phyloP scores from a whole-genome alignment of 192 early-diverging fungal genomes.

The Kappamyces sp. region DNA sequence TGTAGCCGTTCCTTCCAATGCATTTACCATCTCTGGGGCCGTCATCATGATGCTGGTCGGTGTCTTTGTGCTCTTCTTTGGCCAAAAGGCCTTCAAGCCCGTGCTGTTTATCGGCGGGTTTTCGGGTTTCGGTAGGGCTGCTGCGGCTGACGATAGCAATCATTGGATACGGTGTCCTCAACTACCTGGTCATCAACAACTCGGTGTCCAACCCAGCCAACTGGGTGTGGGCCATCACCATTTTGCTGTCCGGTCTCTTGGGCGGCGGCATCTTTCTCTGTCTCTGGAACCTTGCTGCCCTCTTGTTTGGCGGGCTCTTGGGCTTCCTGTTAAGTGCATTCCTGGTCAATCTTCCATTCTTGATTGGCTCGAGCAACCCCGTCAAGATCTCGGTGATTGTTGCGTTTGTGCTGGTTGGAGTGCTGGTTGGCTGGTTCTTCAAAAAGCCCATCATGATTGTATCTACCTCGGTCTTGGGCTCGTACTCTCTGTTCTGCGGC shows the following conservation, averaged over 20 bases:
- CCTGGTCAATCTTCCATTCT: conserved; percentile 55
- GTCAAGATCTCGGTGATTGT: conserved; percentile 66
- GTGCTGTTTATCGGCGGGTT: conserved; percentile 76
- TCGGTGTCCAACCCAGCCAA: too few species aligned
- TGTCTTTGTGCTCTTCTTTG: conserved; percentile 63
- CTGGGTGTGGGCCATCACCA: conserved; percentile 1
- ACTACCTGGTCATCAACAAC: conserved; percentile 54
- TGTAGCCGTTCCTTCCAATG: too few species aligned
- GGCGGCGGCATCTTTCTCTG: conserved; percentile 61
- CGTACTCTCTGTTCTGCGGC: conserved; percentile 72
- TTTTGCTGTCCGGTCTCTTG: conserved; percentile 46
- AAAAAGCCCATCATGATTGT: conserved; percentile 63
- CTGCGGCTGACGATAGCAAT: conserved; percentile 34
- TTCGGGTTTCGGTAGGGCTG: conserved; percentile 51
- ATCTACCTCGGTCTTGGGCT: conserved; percentile 68
- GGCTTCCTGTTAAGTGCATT: conserved; percentile 72
- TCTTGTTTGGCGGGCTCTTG: conserved; percentile 67
- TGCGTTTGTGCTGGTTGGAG: conserved; percentile 51
- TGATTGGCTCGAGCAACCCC: conserved; percentile 56
- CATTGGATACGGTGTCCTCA: conserved; percentile 34
- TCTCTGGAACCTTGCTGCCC: conserved; percentile 65
- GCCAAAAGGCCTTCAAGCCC: conserved; percentile 55
- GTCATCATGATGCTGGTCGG: conserved; percentile 60
- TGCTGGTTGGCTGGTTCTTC: conserved; percentile 57
- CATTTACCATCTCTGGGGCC: conserved; percentile 38